These are phyloP conservation scores for Cucurbitaria berberidis DNA, from an alignment of 2,329 filamentous ascomycete species.

Conservation along the genomic window DNA sequence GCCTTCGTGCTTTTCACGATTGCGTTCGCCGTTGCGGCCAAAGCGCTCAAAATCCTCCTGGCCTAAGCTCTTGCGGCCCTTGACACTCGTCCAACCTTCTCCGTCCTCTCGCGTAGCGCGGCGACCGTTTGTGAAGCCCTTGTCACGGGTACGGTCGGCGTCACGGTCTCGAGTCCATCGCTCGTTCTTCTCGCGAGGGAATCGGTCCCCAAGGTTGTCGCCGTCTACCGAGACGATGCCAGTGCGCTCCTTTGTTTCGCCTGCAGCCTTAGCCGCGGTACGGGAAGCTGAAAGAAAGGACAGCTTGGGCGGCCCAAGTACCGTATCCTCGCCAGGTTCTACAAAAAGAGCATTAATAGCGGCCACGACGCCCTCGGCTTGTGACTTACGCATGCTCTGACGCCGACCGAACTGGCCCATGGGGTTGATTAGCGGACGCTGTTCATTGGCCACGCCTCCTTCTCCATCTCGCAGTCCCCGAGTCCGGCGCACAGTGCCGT, in stretches of 20 bases:
- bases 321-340: constrained; percentile 76
- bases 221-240: constrained; percentile 46
- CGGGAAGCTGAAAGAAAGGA: constrained; percentile 80
- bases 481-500: constrained; percentile 31
- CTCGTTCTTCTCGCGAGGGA: constrained; percentile 42
- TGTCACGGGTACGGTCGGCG: constrained; percentile 45
- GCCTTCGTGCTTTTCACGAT: constrained; percentile 57
- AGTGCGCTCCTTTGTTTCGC: constrained; percentile 46
- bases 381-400: constrained; percentile 54
- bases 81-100: constrained; percentile 77
- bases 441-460: constrained; percentile 29
- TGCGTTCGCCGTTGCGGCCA: constrained; percentile 59
- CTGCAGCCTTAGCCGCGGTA: constrained; percentile 50
- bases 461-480: constrained; percentile 38
- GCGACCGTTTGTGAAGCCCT: constrained; percentile 48
- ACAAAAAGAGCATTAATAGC: constrained; percentile 40
- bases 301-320: constrained; percentile 83
- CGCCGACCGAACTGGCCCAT: constrained; percentile 46
- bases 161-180: constrained; percentile 54
- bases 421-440: constrained; percentile 41
- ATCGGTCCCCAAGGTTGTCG: constrained; percentile 45
- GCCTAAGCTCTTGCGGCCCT: constrained; percentile 75
- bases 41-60: constrained; percentile 75
- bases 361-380: constrained; percentile 50
- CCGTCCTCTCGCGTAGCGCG: constrained; percentile 59